Base-by-base conservation (phyloP, 1,139 yeast species). In the Pichia terricola region DNA sequence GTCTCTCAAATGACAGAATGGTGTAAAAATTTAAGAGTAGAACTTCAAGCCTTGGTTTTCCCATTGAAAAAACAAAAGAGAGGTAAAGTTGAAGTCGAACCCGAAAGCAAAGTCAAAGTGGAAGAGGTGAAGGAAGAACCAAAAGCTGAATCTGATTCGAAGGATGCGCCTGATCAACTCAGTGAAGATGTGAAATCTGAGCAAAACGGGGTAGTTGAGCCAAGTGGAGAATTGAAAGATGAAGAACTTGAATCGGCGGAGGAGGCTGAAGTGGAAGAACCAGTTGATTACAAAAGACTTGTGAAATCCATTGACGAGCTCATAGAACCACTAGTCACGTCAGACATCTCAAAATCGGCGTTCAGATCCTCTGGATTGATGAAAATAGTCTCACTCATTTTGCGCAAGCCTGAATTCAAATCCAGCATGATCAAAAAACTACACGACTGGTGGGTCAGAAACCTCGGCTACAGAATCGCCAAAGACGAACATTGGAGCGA, bases 321-420 rank as follows among this genome's bases (percentile, higher is more conserved):
- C 10, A 45, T 58, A n/a, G 36, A 42, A 6, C 51, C 55, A 6
- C 42, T 58, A 16, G 34, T 51, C 39, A 34, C 37, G 11, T 27
- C 55, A 47, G 42, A 50, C 38, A 38, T 50, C 4, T 50, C 62
- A 4, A 52, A 49, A 40, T 52, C 64, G 1, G 50, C 61, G 16
- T 40, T 66, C 8, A 58, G 56, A 39, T 50, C 59, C 4, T 49
- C 61, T 1, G 62, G 61, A 28, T 40, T 66, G 9, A 54, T 54
- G 35, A 63, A 60, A 37, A 50, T 65, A 3, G 44, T 66, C 26
- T 49, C 56, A 27, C 51, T 55, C 25, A 51, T 65, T 9, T 50
- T 65, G 42, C 61, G 55, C 40, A 63, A 63, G 46, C 68, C 68
- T 2, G 67, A 64, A 46, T 48, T 53, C n/a, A 47, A 55, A 22